phyloP scores from a whole-genome alignment of 2,329 filamentous ascomycete genomes.

The Apiospora arundinis region DNA sequence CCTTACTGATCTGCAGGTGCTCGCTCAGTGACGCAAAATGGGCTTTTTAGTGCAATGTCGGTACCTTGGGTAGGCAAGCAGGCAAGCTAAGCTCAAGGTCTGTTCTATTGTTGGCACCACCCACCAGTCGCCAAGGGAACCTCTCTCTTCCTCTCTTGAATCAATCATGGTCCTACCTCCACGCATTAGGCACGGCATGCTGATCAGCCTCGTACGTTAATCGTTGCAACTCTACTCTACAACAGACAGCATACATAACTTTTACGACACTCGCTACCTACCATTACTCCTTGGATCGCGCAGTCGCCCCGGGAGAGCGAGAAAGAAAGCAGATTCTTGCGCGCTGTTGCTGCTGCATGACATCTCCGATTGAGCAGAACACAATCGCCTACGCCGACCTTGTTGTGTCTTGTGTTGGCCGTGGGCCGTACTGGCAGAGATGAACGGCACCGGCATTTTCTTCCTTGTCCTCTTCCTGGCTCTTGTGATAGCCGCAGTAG shows the following conservation, averaged over 20 bases:
- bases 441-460: conserved; percentile 69
- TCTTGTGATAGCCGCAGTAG: conserved; percentile 60
- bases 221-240: not conserved
- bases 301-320: not conserved
- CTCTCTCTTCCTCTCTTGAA: not conserved
- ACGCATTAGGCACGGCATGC: conserved; percentile 13
- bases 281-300: not conserved
- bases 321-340: not conserved
- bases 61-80: too few relatives aligned
- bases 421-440: conserved; percentile 38
- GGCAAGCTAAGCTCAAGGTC: not conserved
- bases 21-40: conserved; percentile 2
- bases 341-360: not conserved
- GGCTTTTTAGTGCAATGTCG: not conserved
- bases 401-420: conserved; percentile 1
- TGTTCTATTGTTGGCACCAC: conserved; percentile 12
- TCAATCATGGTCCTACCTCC: conserved; percentile 9
- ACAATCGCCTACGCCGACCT: not conserved
- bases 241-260: not conserved
- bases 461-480: conserved; percentile 75
- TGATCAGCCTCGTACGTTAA: conserved; percentile 11
- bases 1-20: not conserved
- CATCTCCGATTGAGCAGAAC: not conserved
- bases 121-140: conserved; percentile 11
- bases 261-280: not conserved